A percentile compares a stretch with the other conserved stretches of the same genome.
Conservation (phyloP, 1,284 basidiomycete species). For the Ceratobasidium sp. region DNA sequence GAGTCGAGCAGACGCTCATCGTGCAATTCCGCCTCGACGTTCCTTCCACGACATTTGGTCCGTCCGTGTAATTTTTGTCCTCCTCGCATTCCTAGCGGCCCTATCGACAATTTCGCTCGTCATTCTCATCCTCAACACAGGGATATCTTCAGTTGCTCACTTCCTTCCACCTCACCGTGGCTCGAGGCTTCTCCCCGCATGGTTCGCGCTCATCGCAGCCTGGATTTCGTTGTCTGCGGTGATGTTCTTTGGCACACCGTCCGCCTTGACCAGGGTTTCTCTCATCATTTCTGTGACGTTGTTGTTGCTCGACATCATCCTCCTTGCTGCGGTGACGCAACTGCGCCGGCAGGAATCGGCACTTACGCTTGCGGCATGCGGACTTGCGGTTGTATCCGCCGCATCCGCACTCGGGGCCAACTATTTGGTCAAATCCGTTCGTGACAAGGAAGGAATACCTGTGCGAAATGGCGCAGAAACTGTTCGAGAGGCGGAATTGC, state of each 20-base stretch:
- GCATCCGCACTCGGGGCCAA: constrained; percentile 33
- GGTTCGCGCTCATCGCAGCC: constrained; percentile 39
- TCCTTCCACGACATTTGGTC: constrained; percentile 28
- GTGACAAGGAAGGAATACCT: constrained; percentile 31
- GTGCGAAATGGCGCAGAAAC: constrained; percentile 32
- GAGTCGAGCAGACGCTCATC: background rate
- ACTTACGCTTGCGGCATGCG: constrained; percentile 37
- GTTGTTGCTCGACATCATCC: constrained; percentile 35
- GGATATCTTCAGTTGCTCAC: constrained; percentile 26
- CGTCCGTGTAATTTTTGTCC: constrained; percentile 26
- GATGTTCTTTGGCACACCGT: constrained; percentile 41
- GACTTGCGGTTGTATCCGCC: constrained; percentile 30
- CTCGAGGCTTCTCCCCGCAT: constrained; percentile 40
- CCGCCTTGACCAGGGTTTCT: constrained; percentile 38
- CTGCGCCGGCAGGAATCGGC: constrained; percentile 42
- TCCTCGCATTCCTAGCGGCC: constrained; percentile 46
- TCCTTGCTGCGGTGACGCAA: constrained; percentile 32
- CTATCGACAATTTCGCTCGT: constrained; percentile 34
- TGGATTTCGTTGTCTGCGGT: constrained; percentile 40
- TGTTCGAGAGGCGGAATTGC: constrained; percentile 32
- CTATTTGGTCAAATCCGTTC: constrained; percentile 37
- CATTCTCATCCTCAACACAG: constrained; percentile 41
- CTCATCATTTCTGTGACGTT: constrained; percentile 35
- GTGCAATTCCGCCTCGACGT: constrained; percentile 5
- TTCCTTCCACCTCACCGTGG: constrained; percentile 40